Evolutionary conservation across 352 stramenopile species (phyloP), one percentile per base, ranked within the genome.

Genomic region (Aphanomyces cochlioides): DNA sequence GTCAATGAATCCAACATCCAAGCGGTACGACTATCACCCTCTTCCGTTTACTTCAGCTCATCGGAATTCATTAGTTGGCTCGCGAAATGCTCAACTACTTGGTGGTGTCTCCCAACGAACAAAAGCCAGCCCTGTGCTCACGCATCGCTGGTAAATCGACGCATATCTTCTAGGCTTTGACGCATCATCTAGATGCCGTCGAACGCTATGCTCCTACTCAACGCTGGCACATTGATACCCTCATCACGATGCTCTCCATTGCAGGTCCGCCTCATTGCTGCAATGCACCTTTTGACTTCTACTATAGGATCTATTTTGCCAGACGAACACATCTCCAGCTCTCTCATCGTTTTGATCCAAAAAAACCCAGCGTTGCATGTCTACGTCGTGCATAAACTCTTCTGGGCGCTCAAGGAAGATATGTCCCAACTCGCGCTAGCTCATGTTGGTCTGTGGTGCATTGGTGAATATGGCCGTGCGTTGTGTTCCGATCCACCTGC

Each of bases 21-120:
- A 64, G 82, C 81, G 75, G 83, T 90, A 79, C 47, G 81, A 67
- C 58, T 28, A 28, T 28, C 28, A 28, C 28, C 28, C 28, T 28
- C 28, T 28, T 28, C 28, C 28, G 28, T 28, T 28, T 28, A 0
- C 28, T 28, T 28, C 28, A 28, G 28, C 38, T 66, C 57, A 28
- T 53, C 38, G 2, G 10, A n/a, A 45, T 48, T 38, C 60, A 77
- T 67, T 73, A 89, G 72, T 84, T 99, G 7, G 96, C 96, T 34
- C 88, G 94, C 8, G 98, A 99, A 78, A 95, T 99, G 77, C 88
- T 99, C 36, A 99, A 99, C 83, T 99, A 99, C 77, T 82, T 99
- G 0, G 96, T 99, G 0, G 89, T 99, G 12, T 98, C 96, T 56
- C 89, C 94, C 7, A 83, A 87, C 34, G 97, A 99, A 54, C 94